Base-by-base conservation (phyloP, 2,329 filamentous ascomycete species). In the Westerdykella sp. region DNA sequence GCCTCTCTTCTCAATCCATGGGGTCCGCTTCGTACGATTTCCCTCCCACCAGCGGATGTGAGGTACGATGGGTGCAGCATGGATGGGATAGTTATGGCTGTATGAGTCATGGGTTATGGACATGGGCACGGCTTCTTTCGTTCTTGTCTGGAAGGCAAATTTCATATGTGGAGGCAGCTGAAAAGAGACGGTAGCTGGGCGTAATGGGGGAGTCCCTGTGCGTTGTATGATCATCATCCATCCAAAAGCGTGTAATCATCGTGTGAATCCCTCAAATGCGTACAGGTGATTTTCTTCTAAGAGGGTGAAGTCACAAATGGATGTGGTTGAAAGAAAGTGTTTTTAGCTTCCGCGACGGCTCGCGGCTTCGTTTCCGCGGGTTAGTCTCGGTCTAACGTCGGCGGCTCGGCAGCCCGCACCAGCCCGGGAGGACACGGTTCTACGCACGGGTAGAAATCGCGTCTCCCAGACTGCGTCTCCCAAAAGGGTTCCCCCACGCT, bases 211-310 rank as follows among this genome's bases (percentile, higher is more conserved):
- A 46, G 60, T 60, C 47, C 50, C 57, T 60, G 60, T 63, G 34
- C 45, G 50, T 54, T 66, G 62, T 66, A 65, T 63, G 55, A 65
- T 60, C 65, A 66, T 58, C 55, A 54, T 55, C 47, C 53, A 14
- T 35, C 39, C 48, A 45, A 56, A 56, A 55, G 49, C 45, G 43
- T 51, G 47, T 53, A 32, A 41, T 44, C 42, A 44, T 50, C 51
- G 14, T 16, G 25, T 45, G 38, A 47, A 44, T 4, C 25, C 25
- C 7, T 9, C 4, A 28, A 28, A 28, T 15, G 25, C 18, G 15
- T 14, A 40, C 38, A 31, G 14, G 38, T 23, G n/a, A 28, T 28
- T 28, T 9, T n/a, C n/a, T n/a, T n/a, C n/a, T n/a, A n/a, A n/a
- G n/a, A n/a, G n/a, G 25, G 32, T 35, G 30, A 32, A 13, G 30